Base-by-base conservation (phyloP, 352 stramenopile genomes). In the Pythium diclinum region DNA sequence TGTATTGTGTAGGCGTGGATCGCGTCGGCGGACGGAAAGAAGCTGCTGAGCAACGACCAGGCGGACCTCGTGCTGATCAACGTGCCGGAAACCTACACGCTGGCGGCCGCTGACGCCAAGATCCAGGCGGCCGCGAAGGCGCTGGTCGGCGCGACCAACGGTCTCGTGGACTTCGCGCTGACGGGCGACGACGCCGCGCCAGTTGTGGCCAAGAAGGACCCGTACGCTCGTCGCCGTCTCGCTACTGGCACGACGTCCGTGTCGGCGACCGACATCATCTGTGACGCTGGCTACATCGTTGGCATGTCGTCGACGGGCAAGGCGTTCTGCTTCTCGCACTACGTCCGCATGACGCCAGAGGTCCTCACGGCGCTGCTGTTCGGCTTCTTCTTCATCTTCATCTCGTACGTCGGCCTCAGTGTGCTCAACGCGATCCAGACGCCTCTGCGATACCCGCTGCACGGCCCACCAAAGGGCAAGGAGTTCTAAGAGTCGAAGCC, bases 281-380 rank as follows among this genome's bases (percentile, higher is more conserved):
- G 85, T 47, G 80, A 89, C 46, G 68, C 71, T 14, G 83, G 80
- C 52, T 89, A 89, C 65, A 65, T 81, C 16, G 21, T 94, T 10
- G 84, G 83, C 33, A 75, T 63, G 36, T 68, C 78, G 49, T 53
- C 61, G 19, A 70, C 60, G 2, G 78, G 78, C 67, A 89, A 80
- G 56, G 78, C 82, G 36, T 94, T 91, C 73, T 94, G 85, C 79
- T 94, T 92, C 59, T 90, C 85, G 60, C 85, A 92, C 69, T 92
- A 81, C 59, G 85, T 94, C 63, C 78, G 77, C 75, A 91, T 91
- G 77, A 94, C 85, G 33, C 85, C 85, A 10, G 73, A 90, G 60
- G 76, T 94, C 33, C 71, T 94, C 32, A 77, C 83, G 23, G 83
- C 72, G n/a, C 65, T 94, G 48, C 59, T 94, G 52, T 85, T 94